These are phyloP conservation scores for Yamadazyma tumulicola DNA, from an alignment of 805 yeast genomes.

Conservation along the genomic window DNA sequence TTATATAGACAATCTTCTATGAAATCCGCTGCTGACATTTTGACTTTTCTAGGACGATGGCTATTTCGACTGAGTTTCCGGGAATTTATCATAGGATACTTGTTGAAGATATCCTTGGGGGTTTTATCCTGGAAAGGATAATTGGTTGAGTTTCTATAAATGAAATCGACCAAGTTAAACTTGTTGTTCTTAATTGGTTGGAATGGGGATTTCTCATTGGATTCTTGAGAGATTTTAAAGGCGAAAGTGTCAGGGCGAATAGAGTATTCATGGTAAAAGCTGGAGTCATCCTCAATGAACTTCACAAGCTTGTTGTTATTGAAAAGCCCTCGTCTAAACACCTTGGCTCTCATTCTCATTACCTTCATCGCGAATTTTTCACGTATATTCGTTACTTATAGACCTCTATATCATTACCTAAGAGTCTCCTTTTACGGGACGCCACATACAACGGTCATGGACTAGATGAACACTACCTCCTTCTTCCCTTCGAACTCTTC, in stretches of 20 bases:
- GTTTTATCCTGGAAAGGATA: slow-evolving; percentile 36
- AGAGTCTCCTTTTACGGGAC: no score
- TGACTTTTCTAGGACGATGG: slow-evolving; percentile 55
- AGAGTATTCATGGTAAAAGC: slow-evolving; percentile 40
- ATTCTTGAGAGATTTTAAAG: slow-evolving; percentile 30
- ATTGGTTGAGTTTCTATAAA: slow-evolving; percentile 38
- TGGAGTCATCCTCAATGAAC: slow-evolving; percentile 11
- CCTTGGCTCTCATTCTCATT: background rate
- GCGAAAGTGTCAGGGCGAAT: slow-evolving; percentile 45
- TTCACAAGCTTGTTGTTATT: slow-evolving; percentile 10
- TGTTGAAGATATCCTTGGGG: slow-evolving; percentile 38
- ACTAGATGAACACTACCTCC: slow-evolving; percentile 9
- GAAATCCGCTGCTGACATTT: slow-evolving; percentile 75
- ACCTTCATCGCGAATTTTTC: slow-evolving; percentile 5
- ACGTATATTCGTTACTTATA: background rate
- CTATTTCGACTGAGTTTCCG: slow-evolving; percentile 27
- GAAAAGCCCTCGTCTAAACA: slow-evolving; percentile 6
- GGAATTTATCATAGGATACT: slow-evolving; percentile 32
- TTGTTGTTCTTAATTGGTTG: slow-evolving; percentile 7
- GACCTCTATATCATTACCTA: background rate
- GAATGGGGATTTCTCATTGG: slow-evolving; percentile 10
- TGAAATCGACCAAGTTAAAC: slow-evolving; percentile 30
- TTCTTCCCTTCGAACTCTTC: slow-evolving; percentile 58
- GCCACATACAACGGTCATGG: no score
- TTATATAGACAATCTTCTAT: slow-evolving; percentile 83